A percentile compares a stretch with the other conserved stretches of the same genome.
Evolutionary conservation across 805 yeast species (phyloP).

Genomic region (Debaryomyces tyrocola): DNA sequence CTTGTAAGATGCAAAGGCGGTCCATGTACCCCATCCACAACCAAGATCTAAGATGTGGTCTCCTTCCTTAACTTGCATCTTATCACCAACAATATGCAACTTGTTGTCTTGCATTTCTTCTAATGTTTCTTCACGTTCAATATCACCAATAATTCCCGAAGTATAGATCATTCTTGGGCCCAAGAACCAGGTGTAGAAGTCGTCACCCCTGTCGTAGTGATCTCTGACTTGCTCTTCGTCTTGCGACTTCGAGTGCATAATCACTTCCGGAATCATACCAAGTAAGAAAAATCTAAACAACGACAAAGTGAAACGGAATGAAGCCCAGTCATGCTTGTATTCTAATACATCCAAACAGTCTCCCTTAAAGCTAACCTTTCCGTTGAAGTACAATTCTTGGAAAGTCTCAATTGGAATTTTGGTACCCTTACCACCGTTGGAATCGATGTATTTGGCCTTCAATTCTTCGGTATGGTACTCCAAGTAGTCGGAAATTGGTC

Average conservation of each 20-base stretch:
- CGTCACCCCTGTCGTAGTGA: constrained; percentile 95
- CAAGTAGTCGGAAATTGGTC: constrained; percentile 75
- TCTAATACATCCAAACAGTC: constrained; percentile 83
- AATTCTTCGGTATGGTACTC: constrained; percentile 77
- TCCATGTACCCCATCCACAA: constrained; percentile 96
- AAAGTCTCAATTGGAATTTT: constrained; percentile 92
- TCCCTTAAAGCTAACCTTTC: constrained; percentile 84
- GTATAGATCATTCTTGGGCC: constrained; percentile 96
- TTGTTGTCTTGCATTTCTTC: constrained; percentile 88
- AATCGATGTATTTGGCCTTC: constrained; percentile 56
- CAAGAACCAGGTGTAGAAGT: constrained; percentile 89
- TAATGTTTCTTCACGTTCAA: constrained; percentile 66
- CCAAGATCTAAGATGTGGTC: constrained; percentile 83
- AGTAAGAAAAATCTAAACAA: constrained; percentile 78
- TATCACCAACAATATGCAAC: constrained; percentile 82
- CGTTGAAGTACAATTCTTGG: constrained; percentile 82
- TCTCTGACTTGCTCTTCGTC: constrained; percentile 96
- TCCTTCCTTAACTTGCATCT: constrained; percentile 70
- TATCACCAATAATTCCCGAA: constrained; percentile 78
- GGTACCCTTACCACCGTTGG: constrained; percentile 56
- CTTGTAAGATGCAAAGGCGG: constrained; percentile 77
- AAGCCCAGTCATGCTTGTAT: constrained; percentile 89
- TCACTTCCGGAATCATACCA: constrained; percentile 91
- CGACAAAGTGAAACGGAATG: constrained; percentile 72
- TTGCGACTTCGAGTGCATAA: constrained; percentile 87